Evolutionary conservation across 176 grass and related monocot genomes (phyloP).

Genomic region (Elaeis guineensis): DNA sequence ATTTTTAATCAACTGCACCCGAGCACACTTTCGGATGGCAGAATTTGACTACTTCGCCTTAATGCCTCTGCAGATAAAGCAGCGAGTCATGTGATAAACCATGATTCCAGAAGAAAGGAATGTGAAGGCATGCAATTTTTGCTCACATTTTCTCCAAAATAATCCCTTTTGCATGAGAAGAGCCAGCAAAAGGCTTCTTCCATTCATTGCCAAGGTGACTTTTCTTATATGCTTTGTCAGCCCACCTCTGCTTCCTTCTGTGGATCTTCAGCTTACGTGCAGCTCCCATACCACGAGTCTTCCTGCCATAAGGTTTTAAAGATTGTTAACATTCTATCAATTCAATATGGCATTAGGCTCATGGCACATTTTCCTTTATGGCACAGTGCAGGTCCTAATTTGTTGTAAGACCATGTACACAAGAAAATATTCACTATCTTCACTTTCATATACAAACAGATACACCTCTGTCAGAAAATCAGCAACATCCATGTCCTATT

Average conservation of each 20-base stretch:
- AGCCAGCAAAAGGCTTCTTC: conserved; percentile 62
- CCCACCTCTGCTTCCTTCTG: conserved; percentile 59
- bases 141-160: conserved; percentile 59
- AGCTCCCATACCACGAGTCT: conserved; percentile 65
- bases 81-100: too few species aligned
- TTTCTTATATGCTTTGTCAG: conserved; percentile 61
- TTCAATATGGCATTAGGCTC: too few species aligned
- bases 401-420: too few species aligned
- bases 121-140: background rate
- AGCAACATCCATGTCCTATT: too few species aligned
- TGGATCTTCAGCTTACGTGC: conserved; percentile 61
- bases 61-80: conserved; percentile 31
- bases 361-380: too few species aligned
- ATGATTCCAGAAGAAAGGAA: too few species aligned
- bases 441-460: too few species aligned
- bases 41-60: conserved; percentile 59
- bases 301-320: conserved; percentile 19
- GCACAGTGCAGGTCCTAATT: too few species aligned
- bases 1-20: conserved; percentile 58
- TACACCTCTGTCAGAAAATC: too few species aligned
- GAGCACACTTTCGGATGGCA: conserved; percentile 59
- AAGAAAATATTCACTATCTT: too few species aligned
- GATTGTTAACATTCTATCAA: too few species aligned
- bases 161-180: conserved; percentile 61
- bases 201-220: conserved; percentile 61